A percentile compares a stretch with the other conserved stretches of the same genome.
These are phyloP conservation scores for Penicillium chermesinum DNA, from an alignment of 495 filamentous ascomycete genomes.

Conservation along the genomic window DNA sequence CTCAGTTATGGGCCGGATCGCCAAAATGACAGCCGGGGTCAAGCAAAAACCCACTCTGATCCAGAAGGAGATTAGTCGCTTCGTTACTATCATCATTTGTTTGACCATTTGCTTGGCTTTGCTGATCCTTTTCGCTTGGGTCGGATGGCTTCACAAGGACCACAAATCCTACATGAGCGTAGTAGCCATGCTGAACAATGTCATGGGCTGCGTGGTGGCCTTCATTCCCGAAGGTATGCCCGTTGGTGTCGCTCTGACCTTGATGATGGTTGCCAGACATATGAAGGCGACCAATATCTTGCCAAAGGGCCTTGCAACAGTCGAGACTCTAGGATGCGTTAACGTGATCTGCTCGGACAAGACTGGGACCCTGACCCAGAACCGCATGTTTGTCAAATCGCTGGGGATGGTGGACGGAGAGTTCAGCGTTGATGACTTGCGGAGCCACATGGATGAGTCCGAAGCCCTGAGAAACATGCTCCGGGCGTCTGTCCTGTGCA, in stretches of 20 bases:
- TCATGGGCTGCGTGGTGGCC: conserved; percentile 64
- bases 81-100: conserved; percentile 58
- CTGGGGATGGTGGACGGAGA: conserved; percentile 33
- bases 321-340: conserved; percentile 68
- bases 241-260: conserved; percentile 57
- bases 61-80: conserved; percentile 62
- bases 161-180: conserved; percentile 65
- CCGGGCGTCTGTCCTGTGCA: conserved; percentile 50
- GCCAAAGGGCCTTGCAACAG: conserved; percentile 64
- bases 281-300: conserved; percentile 63
- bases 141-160: conserved; percentile 54
- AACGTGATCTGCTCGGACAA: conserved; percentile 70
- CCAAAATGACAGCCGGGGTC: conserved; percentile 60
- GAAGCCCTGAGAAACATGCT: conserved; percentile 19
- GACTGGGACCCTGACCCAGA: conserved; percentile 62
- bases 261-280: conserved; percentile 56
- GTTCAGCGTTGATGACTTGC: conserved; percentile 21
- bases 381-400: conserved; percentile 46
- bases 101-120: conserved; percentile 50
- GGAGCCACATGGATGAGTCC: conserved; percentile 7
- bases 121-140: conserved; percentile 56
- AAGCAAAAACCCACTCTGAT: conserved; percentile 60
- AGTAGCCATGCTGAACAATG: conserved; percentile 59
- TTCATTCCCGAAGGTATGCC: conserved; percentile 72
- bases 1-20: conserved; percentile 65